These are phyloP conservation scores for Nosema muscidifuracis DNA, from an alignment of 371 early-diverging fungal species.

Conservation along the genomic window DNA sequence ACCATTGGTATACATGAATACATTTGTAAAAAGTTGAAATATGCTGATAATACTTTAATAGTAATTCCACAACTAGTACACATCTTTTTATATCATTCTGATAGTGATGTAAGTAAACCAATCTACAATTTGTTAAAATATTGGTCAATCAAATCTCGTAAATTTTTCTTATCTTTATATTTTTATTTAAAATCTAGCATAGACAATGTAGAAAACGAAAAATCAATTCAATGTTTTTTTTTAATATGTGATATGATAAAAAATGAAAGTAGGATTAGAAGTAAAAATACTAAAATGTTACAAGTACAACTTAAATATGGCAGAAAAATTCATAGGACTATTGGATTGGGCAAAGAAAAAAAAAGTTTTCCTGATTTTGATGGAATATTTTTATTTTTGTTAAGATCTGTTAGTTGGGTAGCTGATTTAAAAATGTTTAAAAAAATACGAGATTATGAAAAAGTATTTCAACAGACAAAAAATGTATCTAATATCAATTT, in stretches of 20 bases:
- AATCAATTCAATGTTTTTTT: constrained; percentile 38
- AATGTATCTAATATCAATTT: constrained; percentile 31
- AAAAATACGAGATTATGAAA: constrained; percentile 24
- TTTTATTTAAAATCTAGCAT: constrained; percentile 37
- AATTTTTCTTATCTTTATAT: constrained; percentile 31
- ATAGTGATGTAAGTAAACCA: constrained; percentile 23
- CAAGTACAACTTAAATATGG: constrained; percentile 1
- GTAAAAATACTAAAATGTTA: constrained; percentile 7
- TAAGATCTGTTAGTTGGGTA: constrained; percentile 30
- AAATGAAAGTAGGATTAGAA: constrained; percentile 5
- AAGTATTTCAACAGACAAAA: constrained; percentile 28
- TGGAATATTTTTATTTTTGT: constrained; percentile 49
- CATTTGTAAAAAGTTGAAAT: constrained; percentile 75
- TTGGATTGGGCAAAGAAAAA: not conserved
- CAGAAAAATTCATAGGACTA: not conserved
- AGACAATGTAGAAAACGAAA: constrained; percentile 6
- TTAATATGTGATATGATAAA: constrained; percentile 44
- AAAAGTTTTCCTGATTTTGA: constrained; percentile 28
- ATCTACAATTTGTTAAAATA: constrained; percentile 34
- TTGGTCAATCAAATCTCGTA: not conserved
- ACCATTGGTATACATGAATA: constrained; percentile 87
- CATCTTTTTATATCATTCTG: constrained; percentile 33
- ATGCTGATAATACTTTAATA: constrained; percentile 5
- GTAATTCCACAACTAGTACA: constrained; percentile 51
- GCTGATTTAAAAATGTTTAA: constrained; percentile 23